Base-by-base conservation (phyloP, 345 rosid species). In the Citrus sp. region DNA sequence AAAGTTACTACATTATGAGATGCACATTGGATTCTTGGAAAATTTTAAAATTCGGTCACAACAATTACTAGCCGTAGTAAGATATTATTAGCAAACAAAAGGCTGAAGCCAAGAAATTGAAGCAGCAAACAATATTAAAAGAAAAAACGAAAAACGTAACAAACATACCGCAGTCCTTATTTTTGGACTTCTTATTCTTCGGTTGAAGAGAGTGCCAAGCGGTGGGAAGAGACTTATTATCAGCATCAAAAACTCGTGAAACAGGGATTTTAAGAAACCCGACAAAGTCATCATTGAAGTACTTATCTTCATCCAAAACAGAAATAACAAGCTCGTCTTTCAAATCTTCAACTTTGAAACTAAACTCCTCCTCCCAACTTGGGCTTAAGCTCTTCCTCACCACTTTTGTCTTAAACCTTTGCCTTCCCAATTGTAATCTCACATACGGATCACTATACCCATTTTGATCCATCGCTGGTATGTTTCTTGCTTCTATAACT, bases 391-490 rank as follows among this genome's bases (percentile, higher is more conserved):
- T 85, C 88, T 92, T 96, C 89, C 91, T 96, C 79, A 92, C 90
- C 76, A 92, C 99, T 85, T 90, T 92, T 77, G 98, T 92, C 77
- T 90, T 85, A 49, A 75, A 87, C 90, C 85, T 90, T 64, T 88
- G 91, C 87, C 82, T 92, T 2, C 98, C 98, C 22, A 96, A 85
- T 84, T 90, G 93, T 61, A 96, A 84, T 88, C 82, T 90, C 35
- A 91, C 98, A 74, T 96, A 96, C 3, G 98, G 98, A 82, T 94
- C 99, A 84, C 99, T 94, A 35, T 68, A 81, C 64, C 99, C 99
- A 79, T 96, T 96, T 49, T 84, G 87, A 89, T 93, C 98, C 97
- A 86, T 93, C 4, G 97, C 87, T 2, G 97, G 99, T 58, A 96
- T 78, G 82, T 92, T 93, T 79, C 97, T 88, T 2, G 97, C 98